Base-by-base conservation (phyloP, 371 early-diverging fungal species). In the Mucor irregularis region DNA sequence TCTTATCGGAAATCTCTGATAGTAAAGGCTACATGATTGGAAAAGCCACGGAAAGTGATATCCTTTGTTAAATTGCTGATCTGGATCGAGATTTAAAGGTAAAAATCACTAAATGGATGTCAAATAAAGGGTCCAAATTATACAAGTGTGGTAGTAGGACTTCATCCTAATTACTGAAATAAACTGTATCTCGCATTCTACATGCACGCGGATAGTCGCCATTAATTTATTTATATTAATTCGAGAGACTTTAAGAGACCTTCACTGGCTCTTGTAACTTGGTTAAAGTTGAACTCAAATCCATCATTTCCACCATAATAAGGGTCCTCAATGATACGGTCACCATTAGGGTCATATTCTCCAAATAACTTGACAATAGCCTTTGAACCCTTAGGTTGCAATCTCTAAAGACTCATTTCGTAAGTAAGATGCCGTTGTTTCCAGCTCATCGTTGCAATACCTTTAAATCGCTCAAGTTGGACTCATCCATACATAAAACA, bases 261-360 rank as follows among this genome's bases (percentile, higher is more conserved):
- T 63, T 72, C 71, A 53, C 78, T 78, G 4, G 80, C 80, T 55
- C 96, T 71, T 5, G 77, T 72, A 11, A 91, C 88, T 71, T 96
- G 96, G 42, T 82, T 69, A 76, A 91, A 97, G 60, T 95, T 96
- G 51, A 69, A 65, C 38, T 93, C 90, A 66, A 96, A 97, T 2
- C 93, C 95, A 16, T 89, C 87, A 1, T 63, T 62, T 0, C 91
- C 93, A 48, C 96, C 95, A 58, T 96, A 95, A 62, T 96, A 95
- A 34, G 96, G 97, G 56, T 91, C 90, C 42, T 81, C 75, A 54
- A 92, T 94, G 17, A 94, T 90, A 11, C 67, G 69, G 30, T 92
- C 90, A 0, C 88, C 89, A 49, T 85, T 54, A 7, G 90, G 84
- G 63, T 92, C 93, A 59, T 82, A 95, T 16, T 90, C 84, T n/a